A percentile compares a stretch with the other conserved stretches of the same genome.
These are phyloP conservation scores for Haplosporangium sp. DNA, from an alignment of 371 early-diverging fungal species.

Conservation along the genomic window DNA sequence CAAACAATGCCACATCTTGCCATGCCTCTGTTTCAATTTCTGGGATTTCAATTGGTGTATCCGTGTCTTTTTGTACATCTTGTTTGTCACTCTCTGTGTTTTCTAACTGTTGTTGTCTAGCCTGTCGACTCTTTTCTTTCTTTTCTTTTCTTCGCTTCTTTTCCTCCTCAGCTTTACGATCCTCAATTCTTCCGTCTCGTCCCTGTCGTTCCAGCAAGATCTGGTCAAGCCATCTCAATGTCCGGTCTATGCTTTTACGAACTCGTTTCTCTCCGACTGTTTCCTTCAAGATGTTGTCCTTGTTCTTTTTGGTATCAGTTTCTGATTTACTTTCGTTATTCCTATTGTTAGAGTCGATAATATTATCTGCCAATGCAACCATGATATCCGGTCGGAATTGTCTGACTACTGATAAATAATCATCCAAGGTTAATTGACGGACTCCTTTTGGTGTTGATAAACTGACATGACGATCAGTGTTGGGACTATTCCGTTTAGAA, in stretches of 20 bases:
- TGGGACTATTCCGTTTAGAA: conserved; percentile 56
- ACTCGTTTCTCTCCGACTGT: conserved; percentile 68
- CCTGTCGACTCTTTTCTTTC: conserved; percentile 18
- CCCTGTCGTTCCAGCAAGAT: conserved; percentile 39
- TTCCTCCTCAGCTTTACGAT: conserved; percentile 29
- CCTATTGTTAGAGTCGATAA: conserved; percentile 49
- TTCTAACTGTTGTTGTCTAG: background rate
- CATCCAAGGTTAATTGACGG: conserved; percentile 65
- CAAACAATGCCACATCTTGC: conserved; percentile 64
- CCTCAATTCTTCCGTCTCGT: conserved; percentile 13
- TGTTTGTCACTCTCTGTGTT: conserved; percentile 16
- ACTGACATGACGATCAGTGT: conserved; percentile 74
- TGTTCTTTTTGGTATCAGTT: background rate
- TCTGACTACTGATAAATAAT: conserved; percentile 61
- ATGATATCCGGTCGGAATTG: conserved; percentile 67
- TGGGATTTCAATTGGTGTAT: background rate
- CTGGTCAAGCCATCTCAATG: conserved; percentile 75
- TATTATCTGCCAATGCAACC: conserved; percentile 57
- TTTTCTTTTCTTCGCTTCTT: conserved; percentile 44
- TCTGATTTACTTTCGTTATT: conserved; percentile 31
- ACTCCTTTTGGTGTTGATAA: conserved; percentile 77
- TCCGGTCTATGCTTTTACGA: conserved; percentile 73
- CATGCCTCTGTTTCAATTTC: conserved; percentile 30
- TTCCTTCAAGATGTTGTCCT: background rate
- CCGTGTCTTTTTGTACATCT: background rate